Evolutionary conservation across 192 early-diverging fungal genomes (phyloP).

Genomic region (Entomortierella chlamydospora): DNA sequence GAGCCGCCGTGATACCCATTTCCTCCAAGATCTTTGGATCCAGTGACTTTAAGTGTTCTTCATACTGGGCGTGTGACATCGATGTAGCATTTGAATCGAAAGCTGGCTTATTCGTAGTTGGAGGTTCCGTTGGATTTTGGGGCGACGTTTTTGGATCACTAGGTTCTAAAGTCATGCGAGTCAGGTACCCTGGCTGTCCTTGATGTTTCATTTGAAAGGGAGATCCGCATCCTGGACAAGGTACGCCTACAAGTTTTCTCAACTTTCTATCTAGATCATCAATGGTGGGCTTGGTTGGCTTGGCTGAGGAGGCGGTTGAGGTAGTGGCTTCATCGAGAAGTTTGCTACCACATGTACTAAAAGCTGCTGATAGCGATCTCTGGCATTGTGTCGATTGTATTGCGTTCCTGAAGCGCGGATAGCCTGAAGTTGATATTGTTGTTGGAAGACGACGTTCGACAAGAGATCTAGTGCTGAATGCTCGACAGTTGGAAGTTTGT

Average conservation of each 20-base stretch:
- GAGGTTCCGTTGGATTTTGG: neutral
- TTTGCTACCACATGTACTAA: too few species aligned
- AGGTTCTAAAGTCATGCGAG: neutral
- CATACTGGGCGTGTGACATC: constrained; percentile 27
- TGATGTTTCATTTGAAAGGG: constrained; percentile 27
- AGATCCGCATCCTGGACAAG: constrained; percentile 48
- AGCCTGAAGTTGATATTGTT: too few species aligned
- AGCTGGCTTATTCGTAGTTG: neutral
- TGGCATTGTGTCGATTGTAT: too few species aligned
- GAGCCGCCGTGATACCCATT: too few species aligned
- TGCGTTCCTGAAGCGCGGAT: too few species aligned
- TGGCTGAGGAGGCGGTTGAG: too few species aligned
- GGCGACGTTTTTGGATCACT: neutral
- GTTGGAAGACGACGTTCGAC: too few species aligned
- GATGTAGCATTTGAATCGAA: constrained; percentile 19
- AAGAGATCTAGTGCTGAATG: too few species aligned
- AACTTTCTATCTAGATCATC: neutral
- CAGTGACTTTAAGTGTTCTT: constrained; percentile 27
- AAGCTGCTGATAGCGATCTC: too few species aligned
- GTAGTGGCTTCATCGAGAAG: neutral
- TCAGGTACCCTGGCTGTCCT: constrained; percentile 29
- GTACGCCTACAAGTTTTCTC: constrained; percentile 16
- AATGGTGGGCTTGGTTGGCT: neutral
- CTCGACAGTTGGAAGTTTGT: too few species aligned
- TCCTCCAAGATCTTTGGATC: constrained; percentile 39